Base-by-base conservation (phyloP, 176 grass and related monocot genomes). In the Ampelocalamus luodianensis region DNA sequence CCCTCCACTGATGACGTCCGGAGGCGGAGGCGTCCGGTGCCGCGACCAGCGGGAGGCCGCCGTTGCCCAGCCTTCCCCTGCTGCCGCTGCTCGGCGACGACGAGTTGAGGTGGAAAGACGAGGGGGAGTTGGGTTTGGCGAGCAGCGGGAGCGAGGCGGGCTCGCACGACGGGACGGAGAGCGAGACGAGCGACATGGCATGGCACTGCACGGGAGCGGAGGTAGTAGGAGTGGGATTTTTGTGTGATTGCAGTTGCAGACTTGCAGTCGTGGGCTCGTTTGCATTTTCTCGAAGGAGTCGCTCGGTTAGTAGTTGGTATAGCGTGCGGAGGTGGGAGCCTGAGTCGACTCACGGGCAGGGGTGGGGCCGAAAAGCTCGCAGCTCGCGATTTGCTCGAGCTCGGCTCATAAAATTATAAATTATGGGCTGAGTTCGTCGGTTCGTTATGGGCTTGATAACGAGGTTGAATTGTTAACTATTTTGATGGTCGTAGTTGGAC, bases 1-100 rank as follows among this genome's bases (percentile, higher is more conserved):
- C 50, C 76, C 91, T 90, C 93, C 91, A 95, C 85, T 90, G 72
- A 43, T 70, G 14, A 50, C 12, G 48, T 16, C 48, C 48, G 14
- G 48, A 50, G 48, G 48, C 4, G 48, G 14, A 50, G 14, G 22
- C 62, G 62, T 27, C 26, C 32, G 71, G 60, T 1, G 45, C 68
- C 56, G 54, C 53, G 44, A 65, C 4, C 6, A 71, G 83, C 23
- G 63, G 24, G 71, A 86, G 12, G 34, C 17, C 39, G 23, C 3
- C 17, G 38, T 4, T 3, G 49, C 69, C 15, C 38, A 5, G 26
- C 15, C 10, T 22, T 61, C 48, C 56, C 18, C 49, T n/a, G n/a
- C 43, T 17, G 5, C 45, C 34, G 32, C n/a, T 8, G 74, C 59
- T 48, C 61, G 44, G 58, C 32, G 37, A 15, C 43, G 69, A 16